A percentile compares a stretch with the other conserved stretches of the same genome.
phyloP scores from a whole-genome alignment of 1,284 basidiomycete species.

The Bjerkandera adusta region DNA sequence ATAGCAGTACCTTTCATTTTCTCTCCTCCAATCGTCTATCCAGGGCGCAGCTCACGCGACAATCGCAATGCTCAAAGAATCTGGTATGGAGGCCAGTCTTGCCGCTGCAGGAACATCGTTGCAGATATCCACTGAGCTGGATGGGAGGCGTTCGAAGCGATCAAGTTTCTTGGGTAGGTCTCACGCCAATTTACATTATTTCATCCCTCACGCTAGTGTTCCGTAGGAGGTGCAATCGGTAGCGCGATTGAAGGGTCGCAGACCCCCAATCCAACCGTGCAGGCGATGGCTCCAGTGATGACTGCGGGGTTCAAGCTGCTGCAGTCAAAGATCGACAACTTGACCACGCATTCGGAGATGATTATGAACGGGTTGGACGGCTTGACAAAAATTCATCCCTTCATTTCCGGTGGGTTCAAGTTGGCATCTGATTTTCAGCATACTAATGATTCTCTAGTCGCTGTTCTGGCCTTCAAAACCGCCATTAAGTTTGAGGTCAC shows the following conservation, averaged over 20 bases:
- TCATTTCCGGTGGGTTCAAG: neutral
- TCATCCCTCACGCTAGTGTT: neutral
- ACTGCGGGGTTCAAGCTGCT: neutral
- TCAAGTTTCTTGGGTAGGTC: neutral
- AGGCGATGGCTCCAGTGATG: slow-evolving; percentile 1
- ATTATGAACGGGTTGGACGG: slow-evolving; percentile 1
- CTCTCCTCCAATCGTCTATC: no score
- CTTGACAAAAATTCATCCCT: slow-evolving; percentile 2
- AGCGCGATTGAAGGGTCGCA: neutral
- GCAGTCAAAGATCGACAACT: neutral
- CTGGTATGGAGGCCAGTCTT: neutral
- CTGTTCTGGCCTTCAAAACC: slow-evolving; percentile 3
- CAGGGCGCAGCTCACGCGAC: no score
- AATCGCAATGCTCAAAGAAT: neutral
- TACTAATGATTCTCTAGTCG: neutral
- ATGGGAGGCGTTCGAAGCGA: neutral
- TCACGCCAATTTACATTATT: neutral
- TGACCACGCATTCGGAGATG: neutral
- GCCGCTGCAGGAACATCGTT: neutral
- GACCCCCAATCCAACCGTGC: neutral
- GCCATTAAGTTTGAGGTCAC: slow-evolving; percentile 4
- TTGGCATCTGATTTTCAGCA: neutral
- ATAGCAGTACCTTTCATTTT: no score
- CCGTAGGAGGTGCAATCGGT: neutral
- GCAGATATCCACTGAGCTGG: neutral